Evolutionary conservation across 106 monocot genomes (phyloP), one percentile per base, ranked within the genome.

Genomic region (Dioscorea alata): DNA sequence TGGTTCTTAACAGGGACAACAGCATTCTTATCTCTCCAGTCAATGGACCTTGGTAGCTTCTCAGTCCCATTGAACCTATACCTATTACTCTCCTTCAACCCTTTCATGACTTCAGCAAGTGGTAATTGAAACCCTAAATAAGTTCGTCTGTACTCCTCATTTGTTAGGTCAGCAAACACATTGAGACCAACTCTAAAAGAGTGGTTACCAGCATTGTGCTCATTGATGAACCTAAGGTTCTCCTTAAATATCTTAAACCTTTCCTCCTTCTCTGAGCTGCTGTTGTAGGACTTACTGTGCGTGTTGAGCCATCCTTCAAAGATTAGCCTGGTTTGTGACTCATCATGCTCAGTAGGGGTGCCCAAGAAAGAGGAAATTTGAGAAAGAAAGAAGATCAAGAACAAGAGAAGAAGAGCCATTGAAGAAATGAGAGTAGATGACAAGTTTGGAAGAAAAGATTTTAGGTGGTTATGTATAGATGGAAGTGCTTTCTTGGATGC

Each of bases 101-200:
- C 42, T 42, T 42, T 42, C 9, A 42, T 8, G 42, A 42, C 28
- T 28, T 42, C 42, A 23, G 21, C 21, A 28, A 1, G 2, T 22
- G 6, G 14, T 53, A 13, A 23, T 10, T 51, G 65, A 17, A 48
- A 15, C 20, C 94, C 91, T 13, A 86, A 67, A 63, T 69, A 80
- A 52, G 6, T 49, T 14, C 71, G 60, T 48, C 88, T 65, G 75
- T 70, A 95, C 85, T 95, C 94, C 63, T 87, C 88, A 54, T 91
- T 90, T 10, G 90, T 95, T 49, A 95, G 71, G 61, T 95, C 94
- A 8, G 94, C 94, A 75, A 95, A 95, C 18, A 76, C 76, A 81
- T 85, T 95, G 35, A 95, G 57, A 14, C 85, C 91, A 9, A 95
- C 67, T 28, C 59, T 56, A 69, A 72, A 95, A 13, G 80, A 73